phyloP scores from a whole-genome alignment of 1,284 basidiomycete species.

The Puccinia polysora region DNA sequence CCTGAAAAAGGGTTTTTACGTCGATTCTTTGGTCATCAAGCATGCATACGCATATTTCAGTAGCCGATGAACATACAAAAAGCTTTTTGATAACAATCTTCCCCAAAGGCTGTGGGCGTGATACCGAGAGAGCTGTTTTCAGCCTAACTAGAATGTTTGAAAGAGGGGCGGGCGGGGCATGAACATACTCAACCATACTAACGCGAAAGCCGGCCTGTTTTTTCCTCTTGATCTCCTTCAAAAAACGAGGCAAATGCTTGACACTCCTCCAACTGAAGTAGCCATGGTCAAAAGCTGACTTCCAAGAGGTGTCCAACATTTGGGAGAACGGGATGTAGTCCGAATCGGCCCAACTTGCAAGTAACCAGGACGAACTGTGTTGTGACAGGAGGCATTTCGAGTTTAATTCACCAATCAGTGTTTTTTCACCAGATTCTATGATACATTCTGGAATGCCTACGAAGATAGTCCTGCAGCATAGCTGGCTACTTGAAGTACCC shows the following conservation, averaged over 20 bases:
- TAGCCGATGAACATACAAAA: conserved; percentile 16
- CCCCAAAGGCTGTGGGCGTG: conserved; percentile 15
- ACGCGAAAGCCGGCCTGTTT: conserved; percentile 29
- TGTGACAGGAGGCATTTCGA: too few species aligned
- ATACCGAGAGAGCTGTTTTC: too few species aligned
- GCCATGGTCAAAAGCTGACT: not conserved
- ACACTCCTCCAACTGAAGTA: conserved; percentile 26
- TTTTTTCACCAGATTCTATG: not conserved
- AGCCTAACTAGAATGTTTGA: not conserved
- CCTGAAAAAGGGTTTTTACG: not conserved
- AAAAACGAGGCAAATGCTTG: conserved; percentile 12
- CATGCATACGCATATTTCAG: not conserved
- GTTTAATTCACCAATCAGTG: not conserved
- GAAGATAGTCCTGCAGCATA: conserved; percentile 27
- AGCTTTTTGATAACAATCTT: conserved; percentile 5
- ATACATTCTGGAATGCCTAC: conserved; percentile 4
- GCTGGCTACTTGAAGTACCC: conserved; percentile 31
- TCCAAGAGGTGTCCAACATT: conserved; percentile 9
- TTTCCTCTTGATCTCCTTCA: conserved; percentile 16
- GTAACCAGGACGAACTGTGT: conserved; percentile 27
- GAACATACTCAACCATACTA: conserved; percentile 28
- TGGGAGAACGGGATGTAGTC: conserved; percentile 13
- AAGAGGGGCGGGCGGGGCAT: too few species aligned
- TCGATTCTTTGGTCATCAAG: not conserved
- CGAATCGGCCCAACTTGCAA: conserved; percentile 23